Conservation (phyloP, 2,329 filamentous ascomycete genomes). For the Exophiala sp. region DNA sequence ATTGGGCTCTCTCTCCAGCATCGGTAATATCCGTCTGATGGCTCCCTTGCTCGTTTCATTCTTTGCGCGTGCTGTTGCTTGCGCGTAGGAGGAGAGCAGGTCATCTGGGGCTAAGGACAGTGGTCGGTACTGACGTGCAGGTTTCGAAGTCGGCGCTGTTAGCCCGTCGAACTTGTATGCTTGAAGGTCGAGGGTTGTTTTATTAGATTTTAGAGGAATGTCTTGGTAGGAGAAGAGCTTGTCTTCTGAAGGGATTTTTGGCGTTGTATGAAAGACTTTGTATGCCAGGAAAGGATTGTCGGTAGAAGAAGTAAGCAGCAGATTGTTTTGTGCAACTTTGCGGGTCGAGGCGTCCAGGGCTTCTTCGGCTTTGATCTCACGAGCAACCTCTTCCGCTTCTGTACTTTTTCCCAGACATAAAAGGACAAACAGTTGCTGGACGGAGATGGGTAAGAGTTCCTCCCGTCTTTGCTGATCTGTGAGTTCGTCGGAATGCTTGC, state of each 20-base stretch:
- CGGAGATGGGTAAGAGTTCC: constrained; percentile 58
- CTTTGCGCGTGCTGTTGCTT: constrained; percentile 68
- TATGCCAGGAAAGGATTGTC: constrained; percentile 58
- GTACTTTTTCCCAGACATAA: constrained; percentile 52
- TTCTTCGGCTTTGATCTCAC: constrained; percentile 49
- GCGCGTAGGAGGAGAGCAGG: constrained; percentile 60
- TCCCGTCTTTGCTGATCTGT: constrained; percentile 57
- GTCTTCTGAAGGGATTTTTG: constrained; percentile 50
- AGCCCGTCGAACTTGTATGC: constrained; percentile 59
- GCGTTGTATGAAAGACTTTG: constrained; percentile 52
- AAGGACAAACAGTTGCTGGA: constrained; percentile 61
- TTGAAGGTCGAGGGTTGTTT: constrained; percentile 55
- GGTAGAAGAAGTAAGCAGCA: constrained; percentile 46
- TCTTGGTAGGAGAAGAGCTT: constrained; percentile 58
- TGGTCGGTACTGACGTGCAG: constrained; percentile 45
- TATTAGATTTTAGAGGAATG: constrained; percentile 52
- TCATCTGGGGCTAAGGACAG: constrained; percentile 50
- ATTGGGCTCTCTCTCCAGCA: constrained; percentile 70
- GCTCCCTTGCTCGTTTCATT: constrained; percentile 63
- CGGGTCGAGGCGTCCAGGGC: constrained; percentile 58
- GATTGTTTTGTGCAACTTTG: constrained; percentile 60
- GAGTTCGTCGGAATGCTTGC: constrained; percentile 57
- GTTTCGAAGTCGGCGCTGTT: constrained; percentile 47
- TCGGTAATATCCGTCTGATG: constrained; percentile 64
- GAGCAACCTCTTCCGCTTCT: constrained; percentile 53